Percentiles rank a stretch among this genome's conserved stretches.
Evolutionary conservation across 495 filamentous ascomycete species (phyloP).

Genomic region (Hypoxylon perforatum): DNA sequence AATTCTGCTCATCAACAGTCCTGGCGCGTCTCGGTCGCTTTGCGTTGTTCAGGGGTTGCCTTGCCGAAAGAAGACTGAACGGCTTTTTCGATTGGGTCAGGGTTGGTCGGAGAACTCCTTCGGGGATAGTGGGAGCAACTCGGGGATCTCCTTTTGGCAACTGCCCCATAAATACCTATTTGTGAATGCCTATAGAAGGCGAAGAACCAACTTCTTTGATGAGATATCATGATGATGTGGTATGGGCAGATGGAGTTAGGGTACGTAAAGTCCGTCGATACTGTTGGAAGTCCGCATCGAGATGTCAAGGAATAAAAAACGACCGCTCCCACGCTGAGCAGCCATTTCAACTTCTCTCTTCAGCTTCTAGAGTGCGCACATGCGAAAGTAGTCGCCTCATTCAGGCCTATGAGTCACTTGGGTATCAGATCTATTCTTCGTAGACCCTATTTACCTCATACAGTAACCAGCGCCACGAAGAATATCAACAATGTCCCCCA

Average conservation of each 20-base stretch:
- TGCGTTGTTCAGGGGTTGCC: too few relatives aligned
- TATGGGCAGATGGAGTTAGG: not conserved
- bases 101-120: too few relatives aligned
- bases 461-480: not conserved
- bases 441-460: too few relatives aligned
- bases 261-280: not conserved
- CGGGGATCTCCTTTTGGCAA: constrained; percentile 1
- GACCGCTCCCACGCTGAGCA: too few relatives aligned
- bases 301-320: too few relatives aligned
- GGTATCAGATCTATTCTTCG: not conserved
- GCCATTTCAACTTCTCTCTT: not conserved
- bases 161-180: not conserved
- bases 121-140: too few relatives aligned
- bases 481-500: constrained; percentile 39
- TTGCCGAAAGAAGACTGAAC: not conserved
- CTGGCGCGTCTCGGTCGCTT: too few relatives aligned
- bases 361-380: not conserved
- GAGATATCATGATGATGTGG: not conserved
- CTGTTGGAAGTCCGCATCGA: too few relatives aligned
- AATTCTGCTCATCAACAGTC: too few relatives aligned
- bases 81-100: not conserved
- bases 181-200: too few relatives aligned
- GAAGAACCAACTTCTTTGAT: not conserved
- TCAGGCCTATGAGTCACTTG: not conserved
- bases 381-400: not conserved